Evolutionary conservation across 2,329 filamentous ascomycete species (phyloP).

Genomic region (Trichophyton equinum): DNA sequence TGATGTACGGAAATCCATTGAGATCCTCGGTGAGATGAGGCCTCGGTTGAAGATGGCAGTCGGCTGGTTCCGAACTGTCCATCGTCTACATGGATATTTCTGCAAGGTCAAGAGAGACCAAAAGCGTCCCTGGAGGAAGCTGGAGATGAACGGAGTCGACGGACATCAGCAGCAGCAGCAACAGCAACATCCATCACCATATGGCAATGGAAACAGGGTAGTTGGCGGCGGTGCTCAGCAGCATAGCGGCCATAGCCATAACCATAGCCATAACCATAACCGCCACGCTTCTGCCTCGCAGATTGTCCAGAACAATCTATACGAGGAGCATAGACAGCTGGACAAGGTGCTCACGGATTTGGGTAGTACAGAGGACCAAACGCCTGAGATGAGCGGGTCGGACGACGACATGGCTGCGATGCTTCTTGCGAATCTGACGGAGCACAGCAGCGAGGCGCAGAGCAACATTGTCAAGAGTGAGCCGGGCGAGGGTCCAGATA

Average conservation of each 20-base stretch:
- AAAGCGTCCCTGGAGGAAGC: slow-evolving; percentile 23
- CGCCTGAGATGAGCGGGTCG: slow-evolving; percentile 20
- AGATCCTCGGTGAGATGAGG: slow-evolving; percentile 31
- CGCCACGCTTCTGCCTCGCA: neutral
- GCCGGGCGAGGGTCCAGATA: slow-evolving; percentile 22
- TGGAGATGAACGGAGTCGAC: neutral
- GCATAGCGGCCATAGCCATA: too few relatives aligned
- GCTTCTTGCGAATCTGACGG: slow-evolving; percentile 17
- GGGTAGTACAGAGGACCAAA: slow-evolving; percentile 29
- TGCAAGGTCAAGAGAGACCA: slow-evolving; percentile 29
- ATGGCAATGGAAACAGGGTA: neutral
- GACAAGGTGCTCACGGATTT: slow-evolving; percentile 32
- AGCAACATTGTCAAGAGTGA: slow-evolving; percentile 33
- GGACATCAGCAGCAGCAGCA: slow-evolving; percentile 19
- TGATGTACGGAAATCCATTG: slow-evolving; percentile 27
- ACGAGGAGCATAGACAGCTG: slow-evolving; percentile 31
- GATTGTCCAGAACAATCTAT: slow-evolving; percentile 19
- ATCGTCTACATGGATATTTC: slow-evolving; percentile 32
- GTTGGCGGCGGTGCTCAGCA: neutral
- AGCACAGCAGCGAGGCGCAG: slow-evolving; percentile 27
- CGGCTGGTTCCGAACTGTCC: slow-evolving; percentile 34
- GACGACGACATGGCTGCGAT: slow-evolving; percentile 24
- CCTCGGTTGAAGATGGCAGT: slow-evolving; percentile 29
- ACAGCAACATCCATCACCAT: slow-evolving; percentile 10
- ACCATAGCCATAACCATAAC: neutral